Conservation (phyloP, 2,329 filamentous ascomycete genomes). For the Xylariales sp. region DNA sequence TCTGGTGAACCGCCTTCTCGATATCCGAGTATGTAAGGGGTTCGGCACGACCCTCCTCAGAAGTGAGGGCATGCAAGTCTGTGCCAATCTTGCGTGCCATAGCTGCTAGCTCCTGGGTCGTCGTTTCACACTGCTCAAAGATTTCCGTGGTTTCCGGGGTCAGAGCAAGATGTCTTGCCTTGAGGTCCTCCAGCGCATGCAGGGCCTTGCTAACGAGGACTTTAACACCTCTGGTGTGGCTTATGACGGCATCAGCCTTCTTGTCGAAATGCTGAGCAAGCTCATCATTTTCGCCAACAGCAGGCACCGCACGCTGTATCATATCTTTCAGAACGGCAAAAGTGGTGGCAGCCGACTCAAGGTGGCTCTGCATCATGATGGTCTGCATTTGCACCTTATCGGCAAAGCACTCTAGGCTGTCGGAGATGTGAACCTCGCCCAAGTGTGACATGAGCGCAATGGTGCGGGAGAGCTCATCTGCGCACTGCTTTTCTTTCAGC, state of each 20-base stretch:
- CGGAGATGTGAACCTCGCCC: constrained; percentile 71
- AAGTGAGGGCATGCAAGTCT: constrained; percentile 61
- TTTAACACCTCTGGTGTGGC: constrained; percentile 76
- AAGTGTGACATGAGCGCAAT: constrained; percentile 86
- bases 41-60: constrained; percentile 67
- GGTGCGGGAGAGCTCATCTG: constrained; percentile 75
- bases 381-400: constrained; percentile 77
- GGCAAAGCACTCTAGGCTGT: constrained; percentile 67
- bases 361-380: constrained; percentile 70
- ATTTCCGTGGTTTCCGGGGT: constrained; percentile 57
- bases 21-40: constrained; percentile 65
- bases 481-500: constrained; percentile 77
- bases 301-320: constrained; percentile 61
- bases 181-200: constrained; percentile 72
- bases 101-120: constrained; percentile 60
- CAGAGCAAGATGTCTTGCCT: constrained; percentile 69
- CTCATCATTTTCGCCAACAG: constrained; percentile 60
- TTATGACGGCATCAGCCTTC: constrained; percentile 67
- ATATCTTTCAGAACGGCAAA: constrained; percentile 61
- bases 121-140: constrained; percentile 66
- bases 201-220: constrained; percentile 77
- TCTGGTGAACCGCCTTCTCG: constrained; percentile 55
- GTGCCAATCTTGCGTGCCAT: constrained; percentile 65
- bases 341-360: constrained; percentile 71
- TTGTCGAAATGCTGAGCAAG: constrained; percentile 62